Evolutionary conservation across 768 basidiomycete species (phyloP).

Genomic region (Leccinum longicurvipes): DNA sequence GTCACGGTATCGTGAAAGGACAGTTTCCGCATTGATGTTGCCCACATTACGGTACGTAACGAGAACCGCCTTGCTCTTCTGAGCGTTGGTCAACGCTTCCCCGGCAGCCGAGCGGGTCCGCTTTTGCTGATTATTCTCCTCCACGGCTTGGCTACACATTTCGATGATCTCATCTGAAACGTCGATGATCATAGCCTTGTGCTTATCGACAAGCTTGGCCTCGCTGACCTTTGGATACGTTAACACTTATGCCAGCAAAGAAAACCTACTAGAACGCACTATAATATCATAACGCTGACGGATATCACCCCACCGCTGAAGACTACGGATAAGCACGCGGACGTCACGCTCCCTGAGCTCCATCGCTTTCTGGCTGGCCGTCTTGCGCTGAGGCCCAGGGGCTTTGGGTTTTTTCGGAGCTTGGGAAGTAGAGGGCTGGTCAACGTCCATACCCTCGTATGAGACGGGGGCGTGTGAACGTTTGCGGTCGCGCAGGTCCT

Average conservation of each 20-base stretch:
- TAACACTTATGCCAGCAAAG: not conserved
- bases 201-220: slow-evolving; percentile 89
- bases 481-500: slow-evolving; percentile 73
- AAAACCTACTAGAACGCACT: slow-evolving; percentile 47
- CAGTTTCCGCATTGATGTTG: slow-evolving; percentile 97
- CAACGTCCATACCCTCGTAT: slow-evolving; percentile 93
- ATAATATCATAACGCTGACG: slow-evolving; percentile 91
- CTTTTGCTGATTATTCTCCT: slow-evolving; percentile 80
- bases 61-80: slow-evolving; percentile 96
- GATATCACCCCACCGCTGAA: slow-evolving; percentile 98
- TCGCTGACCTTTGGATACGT: slow-evolving; percentile 66
- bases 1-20: slow-evolving; percentile 85
- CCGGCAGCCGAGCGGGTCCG: slow-evolving; percentile 72
- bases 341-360: slow-evolving; percentile 97
- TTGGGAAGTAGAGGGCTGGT: slow-evolving; percentile 59
- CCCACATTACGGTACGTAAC: slow-evolving; percentile 86
- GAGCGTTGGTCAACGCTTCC: slow-evolving; percentile 86
- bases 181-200: slow-evolving; percentile 86
- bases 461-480: slow-evolving; percentile 83
- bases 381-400: slow-evolving; percentile 76
- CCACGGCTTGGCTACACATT: slow-evolving; percentile 77
- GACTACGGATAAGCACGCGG: slow-evolving; percentile 88
- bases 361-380: slow-evolving; percentile 90
- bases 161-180: slow-evolving; percentile 92
- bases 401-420: slow-evolving; percentile 72